Evolutionary conservation across 768 basidiomycete genomes (phyloP), one percentile per base, ranked within the genome.

Genomic region (Mycena venus): DNA sequence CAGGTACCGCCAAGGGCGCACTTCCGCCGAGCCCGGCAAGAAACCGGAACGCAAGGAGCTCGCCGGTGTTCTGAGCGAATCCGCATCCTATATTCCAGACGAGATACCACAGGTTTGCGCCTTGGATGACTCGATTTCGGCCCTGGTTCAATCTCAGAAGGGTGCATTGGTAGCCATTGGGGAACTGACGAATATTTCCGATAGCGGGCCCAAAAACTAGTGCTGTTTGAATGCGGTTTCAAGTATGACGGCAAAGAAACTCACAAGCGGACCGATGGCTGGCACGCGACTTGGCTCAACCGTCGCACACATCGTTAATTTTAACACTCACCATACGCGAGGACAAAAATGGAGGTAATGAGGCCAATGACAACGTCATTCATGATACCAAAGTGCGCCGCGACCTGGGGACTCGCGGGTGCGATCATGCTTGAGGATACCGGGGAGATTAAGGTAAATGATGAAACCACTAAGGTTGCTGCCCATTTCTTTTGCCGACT

Each of bases 351-450:
- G 0, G 92, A 92, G 0, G 89, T 90, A 31, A 87, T 89, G 82
- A 95, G 88, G 1, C 89, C 89, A 25, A 90, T 82, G 4, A 90
- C 64, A 0, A 85, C 87, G 2, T 76, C 73, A 77, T 79, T 90
- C 10, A 87, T 90, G 31, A 94, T 87, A 1, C 89, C 85, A 73
- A 95, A 91, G 23, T 90, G 81, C 3, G 79, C 69, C 14, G 86
- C 91, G 0, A 95, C 76, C 63, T 90, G 86, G 6, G 76, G 73
- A 0, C 86, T 83, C 0, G 93, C 93, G 0, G 94, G 93, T 0
- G 94, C 91, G 2, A 94, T 84, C 91, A 94, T 94, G 4, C 93
- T 90, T 3, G 94, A 95, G 0, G 93, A 91, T 0, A 95, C 85
- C 0, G 93, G 92, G 9, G 85, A 86, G 38, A 94, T 92, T 78